phyloP scores from a whole-genome alignment of 2,329 filamentous ascomycete species.

The Stromatinia cepivora region DNA sequence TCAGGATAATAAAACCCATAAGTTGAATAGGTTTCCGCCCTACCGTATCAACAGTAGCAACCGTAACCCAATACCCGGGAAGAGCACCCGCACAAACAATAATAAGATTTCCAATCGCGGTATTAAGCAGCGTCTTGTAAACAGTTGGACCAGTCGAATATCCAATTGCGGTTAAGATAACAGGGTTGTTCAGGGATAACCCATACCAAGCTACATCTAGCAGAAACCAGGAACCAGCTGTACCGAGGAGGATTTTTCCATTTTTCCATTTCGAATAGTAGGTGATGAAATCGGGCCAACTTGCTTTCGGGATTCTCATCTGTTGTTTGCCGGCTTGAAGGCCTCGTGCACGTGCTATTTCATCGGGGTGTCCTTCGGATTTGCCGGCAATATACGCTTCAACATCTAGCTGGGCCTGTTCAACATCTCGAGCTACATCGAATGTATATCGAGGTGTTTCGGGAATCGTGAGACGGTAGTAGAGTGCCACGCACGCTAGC shows the following conservation, averaged over 20 bases:
- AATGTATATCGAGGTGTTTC: conserved; percentile 90
- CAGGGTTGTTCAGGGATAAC: conserved; percentile 71
- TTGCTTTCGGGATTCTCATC: conserved; percentile 62
- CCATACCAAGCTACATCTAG: conserved; percentile 59
- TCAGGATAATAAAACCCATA: conserved; percentile 60
- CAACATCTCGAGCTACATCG: conserved; percentile 73
- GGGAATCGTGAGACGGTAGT: conserved; percentile 81
- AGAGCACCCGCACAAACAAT: conserved; percentile 75
- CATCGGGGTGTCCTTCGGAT: conserved; percentile 62
- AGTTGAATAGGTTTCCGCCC: conserved; percentile 79
- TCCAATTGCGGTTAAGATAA: conserved; percentile 72
- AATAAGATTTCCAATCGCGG: conserved; percentile 75
- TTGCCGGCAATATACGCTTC: conserved; percentile 70
- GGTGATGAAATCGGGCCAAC: conserved; percentile 67
- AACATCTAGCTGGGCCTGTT: conserved; percentile 71
- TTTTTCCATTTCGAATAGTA: conserved; percentile 74
- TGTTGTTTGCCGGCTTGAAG: conserved; percentile 54
- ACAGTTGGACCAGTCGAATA: conserved; percentile 64
- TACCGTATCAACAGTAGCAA: conserved; percentile 71
- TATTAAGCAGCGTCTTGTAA: conserved; percentile 69
- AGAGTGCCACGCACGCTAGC: conserved; percentile 71
- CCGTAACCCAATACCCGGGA: conserved; percentile 78
- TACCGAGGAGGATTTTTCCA: conserved; percentile 71
- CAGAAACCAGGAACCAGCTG: conserved; percentile 82
- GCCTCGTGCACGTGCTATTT: conserved; percentile 61